A percentile compares a stretch with the other conserved stretches of the same genome.
These are phyloP conservation scores for Rubia yunnanensis DNA, from an alignment of 257 asterid species.

Conservation along the genomic window DNA sequence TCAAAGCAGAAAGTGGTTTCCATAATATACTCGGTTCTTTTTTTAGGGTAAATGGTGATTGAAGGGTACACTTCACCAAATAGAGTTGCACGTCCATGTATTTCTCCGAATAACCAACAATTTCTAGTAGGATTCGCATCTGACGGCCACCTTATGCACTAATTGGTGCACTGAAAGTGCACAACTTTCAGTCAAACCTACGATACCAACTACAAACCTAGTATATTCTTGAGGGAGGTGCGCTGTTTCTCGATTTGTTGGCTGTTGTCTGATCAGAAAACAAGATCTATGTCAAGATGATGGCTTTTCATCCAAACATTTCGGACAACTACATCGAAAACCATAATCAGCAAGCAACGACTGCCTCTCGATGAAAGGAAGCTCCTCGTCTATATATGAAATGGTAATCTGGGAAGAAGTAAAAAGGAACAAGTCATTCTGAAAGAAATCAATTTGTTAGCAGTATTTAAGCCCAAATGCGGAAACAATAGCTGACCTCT, in stretches of 20 bases:
- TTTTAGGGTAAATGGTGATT: too few relatives aligned
- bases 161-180: too few relatives aligned
- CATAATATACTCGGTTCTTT: too few relatives aligned
- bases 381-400: conserved; percentile 86
- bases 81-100: too few relatives aligned
- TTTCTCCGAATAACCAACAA: too few relatives aligned
- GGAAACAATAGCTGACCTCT: conserved; percentile 40
- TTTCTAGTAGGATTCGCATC: too few relatives aligned
- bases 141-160: too few relatives aligned
- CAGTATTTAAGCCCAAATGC: background rate
- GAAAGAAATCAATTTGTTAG: background rate
- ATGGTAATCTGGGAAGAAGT: conserved; percentile 54
- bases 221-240: background rate
- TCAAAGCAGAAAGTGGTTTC: too few relatives aligned
- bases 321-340: conserved; percentile 65
- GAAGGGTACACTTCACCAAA: too few relatives aligned
- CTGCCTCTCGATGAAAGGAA: conserved; percentile 68
- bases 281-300: conserved; percentile 2
- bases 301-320: conserved; percentile 49
- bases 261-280: background rate
- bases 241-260: background rate
- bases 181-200: background rate
- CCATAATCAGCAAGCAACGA: conserved; percentile 72
- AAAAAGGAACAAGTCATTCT: background rate
- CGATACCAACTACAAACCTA: too few relatives aligned